Evolutionary conservation across 805 yeast genomes (phyloP), one percentile per base, ranked within the genome.

Genomic region (Cyberlindnera suaveolens): DNA sequence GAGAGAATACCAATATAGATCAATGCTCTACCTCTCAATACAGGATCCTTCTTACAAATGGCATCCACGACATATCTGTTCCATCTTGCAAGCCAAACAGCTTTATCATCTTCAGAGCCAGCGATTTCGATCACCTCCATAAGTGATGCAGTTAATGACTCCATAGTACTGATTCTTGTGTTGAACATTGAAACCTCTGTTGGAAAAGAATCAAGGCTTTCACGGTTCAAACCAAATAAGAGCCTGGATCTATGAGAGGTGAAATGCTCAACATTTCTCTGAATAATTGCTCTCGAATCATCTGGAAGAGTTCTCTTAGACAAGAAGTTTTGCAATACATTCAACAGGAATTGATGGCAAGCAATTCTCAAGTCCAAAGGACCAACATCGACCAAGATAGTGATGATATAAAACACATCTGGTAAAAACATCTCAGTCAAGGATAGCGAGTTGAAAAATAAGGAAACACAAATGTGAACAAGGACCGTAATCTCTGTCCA

Each of bases 401-500:
- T 74, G 27, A 83, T 74, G 47, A 86, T 68, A 53, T 78, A 80
- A 44, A 85, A 70, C 2, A 85, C 71, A 55, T 88, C 95, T 11
- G 90, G 82, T 48, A 87, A 62, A 57, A 72, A 84, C 63, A 76
- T 66, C 46, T 81, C 80, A 7, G 84, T 78, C 51, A 77, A 71
- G 13, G 73, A 61, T 31, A 76, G 68, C 0, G 86, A 75, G 57
- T 86, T 89, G 65, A 87, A 88, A 48, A 86, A 80, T 31, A 86
- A 57, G 7, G 80, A 75, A 2, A 83, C 74, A 35, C 80, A 67
- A 40, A 84, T 72, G 51, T 77, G 77, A 8, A 83, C 77, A 52
- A 87, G 62, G 9, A 87, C 81, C 11, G 78, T 74, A 7, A 86
- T 71, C 58, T 86, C 95, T 41, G 83, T 72, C 79, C 91, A 81